Evolutionary conservation across 1,284 basidiomycete genomes (phyloP).

Genomic region (Takashimella koratensis): DNA sequence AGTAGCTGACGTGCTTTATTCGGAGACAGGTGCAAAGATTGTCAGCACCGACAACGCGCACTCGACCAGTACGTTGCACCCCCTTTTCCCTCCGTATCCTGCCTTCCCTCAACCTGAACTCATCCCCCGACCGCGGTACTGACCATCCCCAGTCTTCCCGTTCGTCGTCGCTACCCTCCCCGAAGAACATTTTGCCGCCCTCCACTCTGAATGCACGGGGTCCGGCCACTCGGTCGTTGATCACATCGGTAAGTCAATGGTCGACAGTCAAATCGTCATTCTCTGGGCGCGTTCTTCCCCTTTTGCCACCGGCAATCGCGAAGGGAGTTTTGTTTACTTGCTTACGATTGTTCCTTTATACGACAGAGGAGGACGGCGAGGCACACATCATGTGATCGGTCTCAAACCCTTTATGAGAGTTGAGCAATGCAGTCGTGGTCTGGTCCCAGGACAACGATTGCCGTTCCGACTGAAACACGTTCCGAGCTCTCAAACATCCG

Average conservation of each 20-base stretch:
- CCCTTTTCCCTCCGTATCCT: no score
- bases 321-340: background rate
- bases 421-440: background rate
- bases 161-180: conserved; percentile 31
- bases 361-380: background rate
- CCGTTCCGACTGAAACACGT: no score
- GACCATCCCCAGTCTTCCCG: conserved; percentile 32
- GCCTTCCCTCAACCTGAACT: background rate
- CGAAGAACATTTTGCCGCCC: conserved; percentile 25
- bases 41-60: conserved; percentile 33
- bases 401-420: no score
- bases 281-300: no score
- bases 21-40: conserved; percentile 26
- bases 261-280: no score
- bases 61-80: conserved; percentile 31
- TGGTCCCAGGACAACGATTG: no score
- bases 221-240: conserved; percentile 30
- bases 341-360: background rate
- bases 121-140: background rate
- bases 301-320: background rate
- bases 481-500: no score
- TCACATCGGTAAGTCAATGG: conserved; percentile 35
- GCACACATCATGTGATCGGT: background rate
- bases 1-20: background rate
- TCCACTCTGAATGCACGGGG: conserved; percentile 24